Evolutionary conservation across 2,329 filamentous ascomycete species (phyloP).

Genomic region (Exophiala aquamarina): DNA sequence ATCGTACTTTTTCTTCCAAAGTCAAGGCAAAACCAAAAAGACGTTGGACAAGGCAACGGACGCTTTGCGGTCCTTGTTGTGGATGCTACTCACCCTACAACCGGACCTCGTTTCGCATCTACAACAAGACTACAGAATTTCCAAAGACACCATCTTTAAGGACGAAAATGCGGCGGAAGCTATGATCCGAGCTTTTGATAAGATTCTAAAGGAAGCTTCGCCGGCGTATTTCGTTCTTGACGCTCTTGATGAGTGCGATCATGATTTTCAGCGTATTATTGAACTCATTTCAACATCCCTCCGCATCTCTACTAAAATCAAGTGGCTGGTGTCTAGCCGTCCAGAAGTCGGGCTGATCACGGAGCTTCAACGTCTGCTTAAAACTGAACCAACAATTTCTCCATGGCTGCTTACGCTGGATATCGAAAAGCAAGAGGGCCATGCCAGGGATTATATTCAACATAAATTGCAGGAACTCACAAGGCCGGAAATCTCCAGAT

Average conservation of each 20-base stretch:
- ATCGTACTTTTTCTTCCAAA: background rate
- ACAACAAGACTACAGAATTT: no score
- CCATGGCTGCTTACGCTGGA: no score
- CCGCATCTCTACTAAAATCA: background rate
- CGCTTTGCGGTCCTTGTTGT: no score
- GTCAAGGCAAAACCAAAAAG: conserved; percentile 6
- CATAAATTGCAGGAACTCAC: no score
- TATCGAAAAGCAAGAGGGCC: no score
- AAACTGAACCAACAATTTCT: no score
- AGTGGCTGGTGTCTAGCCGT: conserved; percentile 4
- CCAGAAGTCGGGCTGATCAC: background rate
- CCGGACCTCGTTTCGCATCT: no score
- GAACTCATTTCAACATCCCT: background rate
- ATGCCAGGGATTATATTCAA: no score
- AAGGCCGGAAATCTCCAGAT: no score
- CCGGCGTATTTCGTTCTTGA: conserved; percentile 31
- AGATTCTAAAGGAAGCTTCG: conserved; percentile 40
- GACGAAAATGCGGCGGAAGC: conserved; percentile 7
- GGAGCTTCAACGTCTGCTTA: background rate
- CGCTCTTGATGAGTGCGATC: conserved; percentile 32
- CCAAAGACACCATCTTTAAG: conserved; percentile 4
- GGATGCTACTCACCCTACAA: no score
- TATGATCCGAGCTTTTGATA: conserved; percentile 35
- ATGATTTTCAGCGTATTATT: conserved; percentile 4
- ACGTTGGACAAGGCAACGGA: background rate